Evolutionary conservation across 1,284 basidiomycete genomes (phyloP), one percentile per base, ranked within the genome.

Genomic region (Peniophora sp.): DNA sequence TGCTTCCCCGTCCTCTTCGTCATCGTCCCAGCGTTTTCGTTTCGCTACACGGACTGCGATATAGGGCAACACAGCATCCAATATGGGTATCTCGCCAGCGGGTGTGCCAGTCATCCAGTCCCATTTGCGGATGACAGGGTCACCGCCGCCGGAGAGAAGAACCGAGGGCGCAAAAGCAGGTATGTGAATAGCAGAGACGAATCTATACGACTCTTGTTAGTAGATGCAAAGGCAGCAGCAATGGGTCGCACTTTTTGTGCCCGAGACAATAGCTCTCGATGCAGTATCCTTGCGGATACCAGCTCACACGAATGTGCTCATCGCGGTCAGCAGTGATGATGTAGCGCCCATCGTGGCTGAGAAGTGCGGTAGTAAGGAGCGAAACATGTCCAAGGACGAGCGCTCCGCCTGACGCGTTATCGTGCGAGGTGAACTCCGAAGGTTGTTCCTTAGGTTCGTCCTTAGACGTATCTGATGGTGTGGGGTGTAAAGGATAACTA

Each of bases 301-400:
- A 82, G 60, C 88, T 92, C n/a, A 95, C 78, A 49, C 94, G 77
- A 49, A 97, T 86, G 63, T 97, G 94, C 63, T 97, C 94, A 62
- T 97, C 94, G 44, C 94, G 71, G 64, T 97, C 94, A 0, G 90
- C 86, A 0, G 92, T 91, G 57, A 96, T 75, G 60, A 97, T 83
- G 60, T 77, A 83, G 51, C 75, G 76, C 55, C 85, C 81, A 60
- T 90, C 83, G 0, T 65, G 62, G 0, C 83, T 78, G 48, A 95
- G 75, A 39, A 84, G 59, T 62, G 89, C 83, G 1, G 76, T 68
- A 3, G 86, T 94, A 50, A 97, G 68, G 47, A 92, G 78, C 10
- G 92, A 96, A 0, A 88, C 82, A 60, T 97, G 94, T 3, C 94
- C 92, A 1, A 95, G 72, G 27, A 96, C 67, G 49, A 94, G 81